Evolutionary conservation across 2,329 filamentous ascomycete genomes (phyloP), one percentile per base, ranked within the genome.

Genomic region (Dothideomycetes sp.): DNA sequence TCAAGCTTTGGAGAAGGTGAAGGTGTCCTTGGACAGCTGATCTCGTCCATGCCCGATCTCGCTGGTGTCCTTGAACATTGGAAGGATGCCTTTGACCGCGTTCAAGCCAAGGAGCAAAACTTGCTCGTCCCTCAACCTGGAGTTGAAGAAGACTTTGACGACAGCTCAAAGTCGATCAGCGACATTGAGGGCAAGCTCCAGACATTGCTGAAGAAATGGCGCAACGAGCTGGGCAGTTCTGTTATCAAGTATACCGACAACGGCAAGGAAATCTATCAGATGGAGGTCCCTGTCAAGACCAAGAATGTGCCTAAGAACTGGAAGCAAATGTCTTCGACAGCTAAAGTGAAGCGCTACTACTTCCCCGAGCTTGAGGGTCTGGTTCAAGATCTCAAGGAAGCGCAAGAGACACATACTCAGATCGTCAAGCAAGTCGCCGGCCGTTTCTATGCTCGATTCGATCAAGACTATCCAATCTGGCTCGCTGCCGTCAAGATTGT

Each of bases 321-420:
- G 88, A 80, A 87, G 48, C 89, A 96, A 57, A 95, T 96, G 87
- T 96, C 91, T 4, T 83, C 88, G 1, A 96, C 91, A 0, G 77
- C 82, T 47, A 78, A 81, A 43, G 84, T 93, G 55, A 95, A 94
- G 63, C 82, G 91, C 1, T 98, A 89, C 68, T 98, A 96, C 65
- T 94, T 88, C 51, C 74, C 80, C 1, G 83, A 94, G 54, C 72
- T 96, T 11, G 82, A 83, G 11, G 71, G 74, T 19, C 74, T 95
- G 2, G 87, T 98, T 16, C 82, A 89, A 35, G 75, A 86, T 51
- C 71, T 96, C 13, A 91, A 94, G 57, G 91, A 98, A 64, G 84
- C 87, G 1, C 88, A 94, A 57, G 91, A 98, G 60, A 91, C 79
- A 1, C 91, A 96, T 61, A 80, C 80, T 4, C 89, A 98, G 54